Conservation (phyloP, 1,284 basidiomycete genomes). For the Leccinum variabile region DNA sequence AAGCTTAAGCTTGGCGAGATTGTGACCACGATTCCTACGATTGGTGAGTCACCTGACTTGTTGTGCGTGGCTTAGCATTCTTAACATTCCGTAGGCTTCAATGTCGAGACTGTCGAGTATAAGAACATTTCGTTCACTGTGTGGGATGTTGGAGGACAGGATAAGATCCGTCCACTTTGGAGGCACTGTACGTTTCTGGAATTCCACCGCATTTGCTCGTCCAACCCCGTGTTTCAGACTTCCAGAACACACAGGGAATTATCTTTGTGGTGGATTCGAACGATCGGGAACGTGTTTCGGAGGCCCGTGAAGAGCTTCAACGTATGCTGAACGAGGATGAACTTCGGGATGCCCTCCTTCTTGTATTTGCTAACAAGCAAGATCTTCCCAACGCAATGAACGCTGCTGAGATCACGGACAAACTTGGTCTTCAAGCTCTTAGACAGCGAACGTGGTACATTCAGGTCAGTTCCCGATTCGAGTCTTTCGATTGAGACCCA, state of each 20-base stretch:
- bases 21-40: slow-evolving; percentile 99
- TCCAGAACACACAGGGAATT: slow-evolving; percentile 99
- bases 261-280: slow-evolving; percentile 99
- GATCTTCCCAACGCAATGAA: slow-evolving; percentile 99
- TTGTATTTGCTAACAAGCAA: slow-evolving; percentile 99
- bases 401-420: slow-evolving; percentile 99
- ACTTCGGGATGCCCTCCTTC: slow-evolving; percentile 95
- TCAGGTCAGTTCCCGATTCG: slow-evolving; percentile 60
- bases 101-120: slow-evolving; percentile 95
- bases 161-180: slow-evolving; percentile 92
- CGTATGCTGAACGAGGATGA: slow-evolving; percentile 99
- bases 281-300: slow-evolving; percentile 98
- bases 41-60: slow-evolving; percentile 64
- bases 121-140: slow-evolving; percentile 93
- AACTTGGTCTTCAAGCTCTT: slow-evolving; percentile 96
- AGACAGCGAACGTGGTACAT: slow-evolving; percentile 99
- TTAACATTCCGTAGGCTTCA: slow-evolving; percentile 76
- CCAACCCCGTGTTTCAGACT: slow-evolving; percentile 61
- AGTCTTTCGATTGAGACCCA: slow-evolving; percentile 1
- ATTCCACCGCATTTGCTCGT: slow-evolving; percentile 26
- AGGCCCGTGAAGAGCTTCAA: slow-evolving; percentile 99
- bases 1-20: slow-evolving; percentile 99
- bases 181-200: slow-evolving; percentile 83
- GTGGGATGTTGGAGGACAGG: slow-evolving; percentile 89
- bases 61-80: slow-evolving; percentile 13